These are phyloP conservation scores for Auriculariales sp. DNA, from an alignment of 768 basidiomycete genomes.

Conservation along the genomic window DNA sequence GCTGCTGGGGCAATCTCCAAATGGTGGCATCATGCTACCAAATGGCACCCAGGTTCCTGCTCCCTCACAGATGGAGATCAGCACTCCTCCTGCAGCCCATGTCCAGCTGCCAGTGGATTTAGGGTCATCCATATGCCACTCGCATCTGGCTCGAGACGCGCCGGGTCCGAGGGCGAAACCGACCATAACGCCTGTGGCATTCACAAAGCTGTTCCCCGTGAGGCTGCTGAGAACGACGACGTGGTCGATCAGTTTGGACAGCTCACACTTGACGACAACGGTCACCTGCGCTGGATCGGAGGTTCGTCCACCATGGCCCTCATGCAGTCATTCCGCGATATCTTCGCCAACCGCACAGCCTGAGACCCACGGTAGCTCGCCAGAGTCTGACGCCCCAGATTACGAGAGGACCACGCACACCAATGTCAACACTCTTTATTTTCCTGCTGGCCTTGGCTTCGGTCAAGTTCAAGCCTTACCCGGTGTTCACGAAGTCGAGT, in stretches of 20 bases:
- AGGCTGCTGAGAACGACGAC: slow-evolving; percentile 35
- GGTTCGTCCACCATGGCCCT: slow-evolving; percentile 86
- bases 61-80: not conserved
- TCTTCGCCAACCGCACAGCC: slow-evolving; percentile 50
- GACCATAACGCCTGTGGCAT: not conserved
- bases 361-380: no score
- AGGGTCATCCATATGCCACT: no score
- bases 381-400: slow-evolving; percentile 58
- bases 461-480: slow-evolving; percentile 75
- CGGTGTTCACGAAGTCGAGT: slow-evolving; percentile 75
- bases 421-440: slow-evolving; percentile 73
- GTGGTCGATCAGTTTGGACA: slow-evolving; percentile 77
- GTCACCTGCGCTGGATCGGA: slow-evolving; percentile 85
- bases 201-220: slow-evolving; percentile 20
- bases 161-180: not conserved
- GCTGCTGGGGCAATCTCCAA: slow-evolving; percentile 45
- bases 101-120: not conserved
- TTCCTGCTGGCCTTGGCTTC: slow-evolving; percentile 77
- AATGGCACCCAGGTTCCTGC: slow-evolving; percentile 5
- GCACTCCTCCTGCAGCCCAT: not conserved
- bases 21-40: slow-evolving; percentile 15
- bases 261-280: slow-evolving; percentile 77
- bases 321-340: slow-evolving; percentile 67
- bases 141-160: not conserved
- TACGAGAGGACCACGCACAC: slow-evolving; percentile 17